Evolutionary conservation across 208 protist species (phyloP), one percentile per base, ranked within the genome.

Genomic region (Tritrichomonas musculus): DNA sequence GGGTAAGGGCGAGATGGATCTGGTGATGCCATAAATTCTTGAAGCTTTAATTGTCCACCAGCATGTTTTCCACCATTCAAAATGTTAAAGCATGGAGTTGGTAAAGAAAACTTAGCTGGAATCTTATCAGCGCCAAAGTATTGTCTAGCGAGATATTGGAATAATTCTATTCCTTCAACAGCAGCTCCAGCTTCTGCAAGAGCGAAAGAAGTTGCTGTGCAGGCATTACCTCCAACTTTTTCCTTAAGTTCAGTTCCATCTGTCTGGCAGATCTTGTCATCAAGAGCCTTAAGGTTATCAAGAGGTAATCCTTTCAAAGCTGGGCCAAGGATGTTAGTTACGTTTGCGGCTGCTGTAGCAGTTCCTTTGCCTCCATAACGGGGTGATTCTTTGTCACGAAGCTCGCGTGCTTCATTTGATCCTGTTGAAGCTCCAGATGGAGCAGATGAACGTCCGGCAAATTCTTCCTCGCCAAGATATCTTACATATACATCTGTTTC

Each of bases 351-450:
- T 22, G 99, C 98, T 93, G 97, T 97, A 47, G 92, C 39, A 84
- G 92, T 98, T 80, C 98, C 98, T 96, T 99, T 99, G 95, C 98
- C 99, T 30, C 97, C 92, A 96, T 98, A 82, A 53, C 73, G 99
- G 75, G 96, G 94, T 60, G 93, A 94, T 94, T 98, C 97, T 95
- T 98, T 98, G 94, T 99, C 99, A 94, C 98, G 97, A 50, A 99
- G 96, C 96, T 99, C 98, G 92, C 96, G 97, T 41, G 94, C 95
- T 93, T 99, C 98, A 94, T 99, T 97, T 47, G 97, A 96, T 94
- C 99, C 99, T n/a, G n/a, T n/a, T n/a, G n/a, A n/a, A n/a, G n/a
- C n/a, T n/a, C n/a, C n/a, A n/a, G n/a, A n/a, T n/a, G 99, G 99
- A 30, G 99, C 98, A 53, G 55, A 77, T 13, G 92, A 65, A 44